phyloP scores from a whole-genome alignment of 2,329 filamentous ascomycete species.

The Bipolaris oryzae region DNA sequence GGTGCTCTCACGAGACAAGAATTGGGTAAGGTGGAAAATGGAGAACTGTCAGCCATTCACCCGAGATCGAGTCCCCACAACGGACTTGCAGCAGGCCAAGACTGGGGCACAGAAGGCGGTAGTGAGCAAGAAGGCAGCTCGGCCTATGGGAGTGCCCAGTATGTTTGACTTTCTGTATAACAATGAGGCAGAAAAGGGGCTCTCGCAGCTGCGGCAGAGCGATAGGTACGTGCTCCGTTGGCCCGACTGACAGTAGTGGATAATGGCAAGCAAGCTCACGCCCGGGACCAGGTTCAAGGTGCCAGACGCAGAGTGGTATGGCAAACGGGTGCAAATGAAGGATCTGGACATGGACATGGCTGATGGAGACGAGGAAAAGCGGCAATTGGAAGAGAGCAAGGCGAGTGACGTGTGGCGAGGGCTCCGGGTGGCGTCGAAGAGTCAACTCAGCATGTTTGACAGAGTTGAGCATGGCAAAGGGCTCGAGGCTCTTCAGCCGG shows the following conservation, averaged over 20 bases:
- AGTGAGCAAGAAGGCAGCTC: constrained; percentile 69
- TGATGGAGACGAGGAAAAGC: constrained; percentile 65
- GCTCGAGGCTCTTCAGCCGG: constrained; percentile 57
- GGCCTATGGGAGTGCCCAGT: constrained; percentile 50
- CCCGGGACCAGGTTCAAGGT: constrained; percentile 63
- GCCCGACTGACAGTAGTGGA: constrained; percentile 24
- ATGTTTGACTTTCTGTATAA: constrained; percentile 72
- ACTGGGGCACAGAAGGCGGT: constrained; percentile 68
- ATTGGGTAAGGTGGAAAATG: constrained; percentile 98
- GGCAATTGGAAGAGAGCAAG: constrained; percentile 70
- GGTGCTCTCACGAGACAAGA: constrained; percentile 92
- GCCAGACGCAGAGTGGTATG: constrained; percentile 73
- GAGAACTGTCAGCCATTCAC: constrained; percentile 91
- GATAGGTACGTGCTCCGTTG: constrained; percentile 54
- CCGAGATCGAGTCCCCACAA: constrained; percentile 70
- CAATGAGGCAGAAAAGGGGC: constrained; percentile 63
- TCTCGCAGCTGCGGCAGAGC: constrained; percentile 72
- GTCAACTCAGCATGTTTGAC: constrained; percentile 79
- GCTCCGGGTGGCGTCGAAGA: constrained; percentile 76
- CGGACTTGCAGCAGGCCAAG: constrained; percentile 73
- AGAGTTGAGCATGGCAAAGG: constrained; percentile 80
- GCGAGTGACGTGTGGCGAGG: constrained; percentile 91
- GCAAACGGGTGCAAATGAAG: constrained; percentile 74
- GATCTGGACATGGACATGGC: constrained; percentile 89
- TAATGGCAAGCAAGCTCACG: constrained; percentile 31